Conservation (phyloP, 1,139 yeast species). For the Meyerozyma carpophila region DNA sequence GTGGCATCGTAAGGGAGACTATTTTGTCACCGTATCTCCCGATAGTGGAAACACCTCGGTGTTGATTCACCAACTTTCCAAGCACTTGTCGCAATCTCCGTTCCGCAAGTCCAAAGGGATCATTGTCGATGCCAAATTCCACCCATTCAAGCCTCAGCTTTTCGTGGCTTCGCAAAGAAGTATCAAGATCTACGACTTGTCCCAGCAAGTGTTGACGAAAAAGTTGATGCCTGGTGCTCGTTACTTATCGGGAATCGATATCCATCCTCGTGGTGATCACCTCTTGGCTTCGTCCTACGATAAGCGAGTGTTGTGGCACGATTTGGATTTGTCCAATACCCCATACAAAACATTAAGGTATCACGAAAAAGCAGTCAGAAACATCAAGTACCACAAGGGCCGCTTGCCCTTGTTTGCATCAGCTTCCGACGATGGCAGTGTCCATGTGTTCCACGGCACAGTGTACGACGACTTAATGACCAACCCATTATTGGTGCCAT, state of each 20-base stretch:
- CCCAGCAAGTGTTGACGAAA: conserved; percentile 78
- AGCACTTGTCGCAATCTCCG: conserved; percentile 96
- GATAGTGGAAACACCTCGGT: conserved; percentile 86
- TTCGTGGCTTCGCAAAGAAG: conserved; percentile 94
- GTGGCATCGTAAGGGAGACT: conserved; percentile 98
- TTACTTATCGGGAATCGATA: conserved; percentile 86
- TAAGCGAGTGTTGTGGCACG: conserved; percentile 96
- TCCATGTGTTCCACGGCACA: conserved; percentile 94
- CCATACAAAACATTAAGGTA: conserved; percentile 95
- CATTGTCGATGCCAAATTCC: conserved; percentile 93
- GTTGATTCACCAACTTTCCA: conserved; percentile 87
- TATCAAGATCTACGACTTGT: conserved; percentile 81
- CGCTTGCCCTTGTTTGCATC: conserved; percentile 87
- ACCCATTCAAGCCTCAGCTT: conserved; percentile 91
- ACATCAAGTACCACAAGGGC: conserved; percentile 80
- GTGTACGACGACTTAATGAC: conserved; percentile 95
- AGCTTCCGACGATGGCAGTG: conserved; percentile 92
- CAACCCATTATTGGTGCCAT: conserved; percentile 91
- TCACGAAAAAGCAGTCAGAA: conserved; percentile 91
- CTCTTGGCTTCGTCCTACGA: conserved; percentile 89
- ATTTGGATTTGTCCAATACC: conserved; percentile 78
- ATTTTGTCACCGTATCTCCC: conserved; percentile 90
- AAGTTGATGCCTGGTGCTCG: conserved; percentile 93
- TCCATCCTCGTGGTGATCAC: conserved; percentile 96
- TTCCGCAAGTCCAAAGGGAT: conserved; percentile 91